These are phyloP conservation scores for Chlorociboria aeruginascens DNA, from an alignment of 495 filamentous ascomycete species.

Conservation along the genomic window DNA sequence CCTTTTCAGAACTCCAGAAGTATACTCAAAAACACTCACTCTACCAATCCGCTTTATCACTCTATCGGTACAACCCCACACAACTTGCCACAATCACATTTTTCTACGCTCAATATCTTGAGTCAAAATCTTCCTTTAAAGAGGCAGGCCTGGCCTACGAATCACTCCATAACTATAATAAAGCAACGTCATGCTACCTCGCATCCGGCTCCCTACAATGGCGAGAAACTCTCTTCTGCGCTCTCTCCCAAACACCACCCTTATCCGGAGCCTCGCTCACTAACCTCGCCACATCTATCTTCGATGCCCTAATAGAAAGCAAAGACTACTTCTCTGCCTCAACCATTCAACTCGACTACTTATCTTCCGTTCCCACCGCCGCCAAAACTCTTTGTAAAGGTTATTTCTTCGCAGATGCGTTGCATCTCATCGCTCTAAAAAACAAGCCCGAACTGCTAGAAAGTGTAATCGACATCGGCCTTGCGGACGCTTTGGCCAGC, in stretches of 20 bases:
- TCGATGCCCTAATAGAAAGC: slow-evolving; percentile 59
- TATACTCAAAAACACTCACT: slow-evolving; percentile 73
- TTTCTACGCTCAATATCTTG: slow-evolving; percentile 70
- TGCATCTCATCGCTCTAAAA: slow-evolving; percentile 46
- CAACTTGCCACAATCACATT: slow-evolving; percentile 45
- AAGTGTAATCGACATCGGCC: slow-evolving; percentile 61
- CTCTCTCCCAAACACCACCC: slow-evolving; percentile 48
- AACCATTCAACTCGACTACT: slow-evolving; percentile 68
- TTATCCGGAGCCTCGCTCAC: slow-evolving; percentile 37
- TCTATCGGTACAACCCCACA: slow-evolving; percentile 71
- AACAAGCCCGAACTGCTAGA: slow-evolving; percentile 32
- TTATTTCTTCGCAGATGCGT: slow-evolving; percentile 71
- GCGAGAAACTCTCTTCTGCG: slow-evolving; percentile 76
- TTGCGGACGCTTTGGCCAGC: slow-evolving; percentile 62
- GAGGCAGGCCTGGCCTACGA: slow-evolving; percentile 86
- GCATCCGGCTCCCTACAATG: slow-evolving; percentile 60
- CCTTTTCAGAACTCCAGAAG: slow-evolving; percentile 59
- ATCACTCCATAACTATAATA: slow-evolving; percentile 57
- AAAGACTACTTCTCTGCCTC: slow-evolving; percentile 76
- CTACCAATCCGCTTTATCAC: slow-evolving; percentile 60
- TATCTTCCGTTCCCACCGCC: slow-evolving; percentile 54
- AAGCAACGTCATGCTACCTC: slow-evolving; percentile 69
- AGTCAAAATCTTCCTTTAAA: slow-evolving; percentile 57
- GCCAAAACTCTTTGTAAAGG: slow-evolving; percentile 68
- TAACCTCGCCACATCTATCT: slow-evolving; percentile 53